These are phyloP conservation scores for Mycena belliarum DNA, from an alignment of 768 basidiomycete genomes.

Conservation along the genomic window DNA sequence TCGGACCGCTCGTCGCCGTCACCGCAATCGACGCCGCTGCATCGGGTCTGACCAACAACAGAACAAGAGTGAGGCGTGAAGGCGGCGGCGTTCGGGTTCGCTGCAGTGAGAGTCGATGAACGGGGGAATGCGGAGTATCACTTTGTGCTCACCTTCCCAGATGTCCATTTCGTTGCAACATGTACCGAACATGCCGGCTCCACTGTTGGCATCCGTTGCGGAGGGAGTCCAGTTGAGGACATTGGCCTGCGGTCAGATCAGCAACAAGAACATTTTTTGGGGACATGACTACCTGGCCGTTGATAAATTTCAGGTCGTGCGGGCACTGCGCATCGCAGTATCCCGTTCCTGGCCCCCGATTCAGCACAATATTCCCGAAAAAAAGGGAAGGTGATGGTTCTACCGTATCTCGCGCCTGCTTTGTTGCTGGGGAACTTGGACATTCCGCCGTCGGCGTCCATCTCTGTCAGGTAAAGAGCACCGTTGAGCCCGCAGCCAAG, in stretches of 20 bases:
- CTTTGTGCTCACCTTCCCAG: constrained; percentile 45
- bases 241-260: constrained; percentile 41
- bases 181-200: constrained; percentile 46
- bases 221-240: constrained; percentile 39
- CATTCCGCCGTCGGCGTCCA: constrained; percentile 44
- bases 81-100: constrained; percentile 2
- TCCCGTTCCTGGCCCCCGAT: no score
- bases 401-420: constrained; percentile 36
- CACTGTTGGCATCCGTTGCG: constrained; percentile 43
- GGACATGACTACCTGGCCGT: constrained; percentile 43
- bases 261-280: not conserved
- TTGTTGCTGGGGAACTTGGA: constrained; percentile 34
- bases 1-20: constrained; percentile 36
- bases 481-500: constrained; percentile 49
- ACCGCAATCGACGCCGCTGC: constrained; percentile 43
- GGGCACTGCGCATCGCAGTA: constrained; percentile 51
- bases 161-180: constrained; percentile 62
- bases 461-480: constrained; percentile 45
- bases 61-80: constrained; percentile 54
- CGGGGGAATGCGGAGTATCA: not conserved
- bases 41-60: constrained; percentile 33
- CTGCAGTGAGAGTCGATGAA: not conserved
- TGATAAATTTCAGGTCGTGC: constrained; percentile 58
- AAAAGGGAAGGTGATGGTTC: no score
- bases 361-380: no score